Evolutionary conservation across 345 rosid genomes (phyloP).

Genomic region (Raphanus raphanistrum): DNA sequence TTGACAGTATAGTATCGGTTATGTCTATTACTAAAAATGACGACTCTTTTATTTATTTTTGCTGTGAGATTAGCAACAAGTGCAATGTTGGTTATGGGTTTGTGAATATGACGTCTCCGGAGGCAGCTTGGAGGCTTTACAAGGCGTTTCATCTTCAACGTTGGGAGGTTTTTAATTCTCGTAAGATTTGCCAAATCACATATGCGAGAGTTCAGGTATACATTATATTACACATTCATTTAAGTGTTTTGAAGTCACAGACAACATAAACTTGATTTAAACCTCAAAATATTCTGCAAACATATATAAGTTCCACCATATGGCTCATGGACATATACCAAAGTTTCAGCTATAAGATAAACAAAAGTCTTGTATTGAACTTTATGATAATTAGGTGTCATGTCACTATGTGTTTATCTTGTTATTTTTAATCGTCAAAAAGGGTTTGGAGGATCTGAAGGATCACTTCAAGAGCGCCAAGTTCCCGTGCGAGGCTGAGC

Average conservation of each 20-base stretch:
- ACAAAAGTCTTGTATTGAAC: neutral
- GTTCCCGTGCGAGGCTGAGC: constrained; percentile 85
- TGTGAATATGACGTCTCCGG: constrained; percentile 95
- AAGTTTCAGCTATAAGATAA: neutral
- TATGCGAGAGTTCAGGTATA: constrained; percentile 94
- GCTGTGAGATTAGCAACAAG: constrained; percentile 64
- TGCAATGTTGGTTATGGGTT: constrained; percentile 99
- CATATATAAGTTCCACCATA: neutral
- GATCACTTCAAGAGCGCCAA: constrained; percentile 95
- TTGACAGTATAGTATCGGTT: neutral
- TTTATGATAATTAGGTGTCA: neutral
- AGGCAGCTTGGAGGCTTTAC: constrained; percentile 78
- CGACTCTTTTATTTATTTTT: neutral
- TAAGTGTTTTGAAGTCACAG: neutral
- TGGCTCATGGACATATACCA: neutral
- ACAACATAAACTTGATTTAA: neutral
- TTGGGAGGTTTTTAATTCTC: constrained; percentile 97
- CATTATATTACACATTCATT: neutral
- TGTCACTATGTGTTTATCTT: constrained; percentile 11
- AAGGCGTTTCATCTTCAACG: constrained; percentile 82
- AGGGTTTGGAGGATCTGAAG: constrained; percentile 92
- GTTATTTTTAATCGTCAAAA: neutral
- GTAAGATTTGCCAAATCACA: constrained; percentile 86
- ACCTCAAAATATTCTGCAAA: neutral
- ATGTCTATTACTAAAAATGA: neutral